Evolutionary conservation across 495 filamentous ascomycete genomes (phyloP).

Genomic region (Haplographium delicatum): DNA sequence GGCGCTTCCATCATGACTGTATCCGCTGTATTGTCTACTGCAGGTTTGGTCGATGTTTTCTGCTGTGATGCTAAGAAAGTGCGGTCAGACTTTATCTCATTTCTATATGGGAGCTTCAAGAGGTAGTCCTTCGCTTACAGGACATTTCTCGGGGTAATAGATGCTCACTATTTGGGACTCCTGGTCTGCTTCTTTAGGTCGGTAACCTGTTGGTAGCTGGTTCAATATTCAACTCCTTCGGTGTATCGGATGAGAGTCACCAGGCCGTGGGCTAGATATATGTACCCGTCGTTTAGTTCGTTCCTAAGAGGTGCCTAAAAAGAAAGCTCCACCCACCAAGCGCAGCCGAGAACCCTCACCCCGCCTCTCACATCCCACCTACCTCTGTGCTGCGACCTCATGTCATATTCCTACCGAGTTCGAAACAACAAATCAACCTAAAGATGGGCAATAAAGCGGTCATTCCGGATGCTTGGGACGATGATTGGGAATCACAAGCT

Average conservation of each 20-base stretch:
- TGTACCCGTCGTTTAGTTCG: no score
- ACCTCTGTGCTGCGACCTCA: not conserved
- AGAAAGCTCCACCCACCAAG: not conserved
- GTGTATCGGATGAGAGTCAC: no score
- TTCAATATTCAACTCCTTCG: no score
- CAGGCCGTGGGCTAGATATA: no score
- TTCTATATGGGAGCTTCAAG: no score
- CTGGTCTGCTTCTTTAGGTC: not conserved
- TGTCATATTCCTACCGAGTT: not conserved
- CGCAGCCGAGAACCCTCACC: not conserved
- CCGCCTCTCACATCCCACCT: not conserved
- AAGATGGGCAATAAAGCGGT: slow-evolving; percentile 24
- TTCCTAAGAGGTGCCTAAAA: not conserved
- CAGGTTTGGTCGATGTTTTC: not conserved
- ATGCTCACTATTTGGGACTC: not conserved
- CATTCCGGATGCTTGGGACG: slow-evolving; percentile 80
- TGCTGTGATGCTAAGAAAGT: not conserved
- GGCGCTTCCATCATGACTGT: slow-evolving; percentile 20
- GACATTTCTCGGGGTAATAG: not conserved
- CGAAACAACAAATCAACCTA: not conserved
- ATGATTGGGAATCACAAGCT: slow-evolving; percentile 78
- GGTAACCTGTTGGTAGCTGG: not conserved
- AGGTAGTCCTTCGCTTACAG: slow-evolving; percentile 5
- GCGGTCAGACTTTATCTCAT: no score
- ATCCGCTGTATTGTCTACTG: slow-evolving; percentile 4